Evolutionary conservation across 306 rosid species (phyloP).

Genomic region (Herpetospermum pedunculosum): DNA sequence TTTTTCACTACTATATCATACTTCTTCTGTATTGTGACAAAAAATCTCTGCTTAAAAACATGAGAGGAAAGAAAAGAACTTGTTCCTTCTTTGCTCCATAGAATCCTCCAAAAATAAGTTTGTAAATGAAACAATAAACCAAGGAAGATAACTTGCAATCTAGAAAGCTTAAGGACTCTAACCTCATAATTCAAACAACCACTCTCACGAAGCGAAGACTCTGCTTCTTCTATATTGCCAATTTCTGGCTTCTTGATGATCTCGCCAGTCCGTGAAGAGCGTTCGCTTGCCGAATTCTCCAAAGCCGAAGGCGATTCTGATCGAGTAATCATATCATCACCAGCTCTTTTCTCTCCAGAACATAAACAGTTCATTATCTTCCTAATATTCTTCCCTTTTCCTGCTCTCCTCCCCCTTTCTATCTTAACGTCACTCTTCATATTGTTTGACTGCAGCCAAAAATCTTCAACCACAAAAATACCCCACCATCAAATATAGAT

Average conservation of each 20-base stretch:
- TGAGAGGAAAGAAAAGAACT: not conserved
- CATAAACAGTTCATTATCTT: constrained; percentile 56
- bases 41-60: not conserved
- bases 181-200: constrained; percentile 90
- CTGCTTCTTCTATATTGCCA: constrained; percentile 83
- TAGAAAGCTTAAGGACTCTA: constrained; percentile 16
- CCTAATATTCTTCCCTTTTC: constrained; percentile 21
- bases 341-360: constrained; percentile 37
- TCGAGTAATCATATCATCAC: constrained; percentile 30
- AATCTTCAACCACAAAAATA: constrained; percentile 29
- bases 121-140: not conserved
- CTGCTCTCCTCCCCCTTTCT: constrained; percentile 23
- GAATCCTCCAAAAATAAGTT: not conserved
- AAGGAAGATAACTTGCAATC: not conserved
- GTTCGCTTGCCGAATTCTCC: constrained; percentile 27
- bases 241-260: constrained; percentile 30
- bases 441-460: constrained; percentile 21
- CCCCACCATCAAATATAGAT: constrained; percentile 8
- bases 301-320: constrained; percentile 33
- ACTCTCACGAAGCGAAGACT: constrained; percentile 66
- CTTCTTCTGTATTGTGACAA: not conserved
- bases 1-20: constrained; percentile 9
- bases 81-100: not conserved
- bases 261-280: constrained; percentile 24
- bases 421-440: constrained; percentile 28